These are phyloP conservation scores for Phytopythium vexans DNA, from an alignment of 352 stramenopile species.

Conservation along the genomic window DNA sequence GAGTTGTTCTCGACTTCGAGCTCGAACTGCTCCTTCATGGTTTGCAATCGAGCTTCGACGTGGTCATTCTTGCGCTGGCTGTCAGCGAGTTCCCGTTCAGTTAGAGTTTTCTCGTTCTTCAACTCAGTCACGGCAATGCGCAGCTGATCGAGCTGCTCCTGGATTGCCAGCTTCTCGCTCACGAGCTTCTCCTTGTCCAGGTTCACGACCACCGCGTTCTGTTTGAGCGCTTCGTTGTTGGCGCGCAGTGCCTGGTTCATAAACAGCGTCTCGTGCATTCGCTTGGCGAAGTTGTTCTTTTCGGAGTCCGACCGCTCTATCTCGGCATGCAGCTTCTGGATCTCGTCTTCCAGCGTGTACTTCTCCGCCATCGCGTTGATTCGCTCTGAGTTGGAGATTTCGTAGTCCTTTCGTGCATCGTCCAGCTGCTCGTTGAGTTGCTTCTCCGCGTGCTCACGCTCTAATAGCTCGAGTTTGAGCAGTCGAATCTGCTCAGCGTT, in stretches of 20 bases:
- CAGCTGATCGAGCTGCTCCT: constrained; percentile 26
- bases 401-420: constrained; percentile 52
- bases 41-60: constrained; percentile 40
- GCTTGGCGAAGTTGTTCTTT: constrained; percentile 53
- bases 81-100: constrained; percentile 50
- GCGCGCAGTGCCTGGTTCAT: constrained; percentile 72
- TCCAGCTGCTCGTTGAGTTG: constrained; percentile 58
- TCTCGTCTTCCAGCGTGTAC: constrained; percentile 60
- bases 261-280: constrained; percentile 72
- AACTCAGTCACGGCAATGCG: constrained; percentile 27
- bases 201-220: constrained; percentile 40
- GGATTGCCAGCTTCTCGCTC: constrained; percentile 32
- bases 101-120: constrained; percentile 30
- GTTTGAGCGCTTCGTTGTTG: constrained; percentile 64
- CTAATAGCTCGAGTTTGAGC: constrained; percentile 61
- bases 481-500: constrained; percentile 51
- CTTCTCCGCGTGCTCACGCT: constrained; percentile 65
- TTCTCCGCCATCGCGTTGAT: constrained; percentile 60
- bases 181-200: constrained; percentile 62
- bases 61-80: constrained; percentile 45
- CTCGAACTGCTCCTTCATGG: constrained; percentile 68
- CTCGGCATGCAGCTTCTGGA: constrained; percentile 48
- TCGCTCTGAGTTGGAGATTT: constrained; percentile 64
- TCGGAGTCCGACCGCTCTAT: constrained; percentile 51
- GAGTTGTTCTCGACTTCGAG: constrained; percentile 44